Evolutionary conservation across 352 stramenopile genomes (phyloP), one percentile per base, ranked within the genome.

Genomic region (Blastocystis sp.): DNA sequence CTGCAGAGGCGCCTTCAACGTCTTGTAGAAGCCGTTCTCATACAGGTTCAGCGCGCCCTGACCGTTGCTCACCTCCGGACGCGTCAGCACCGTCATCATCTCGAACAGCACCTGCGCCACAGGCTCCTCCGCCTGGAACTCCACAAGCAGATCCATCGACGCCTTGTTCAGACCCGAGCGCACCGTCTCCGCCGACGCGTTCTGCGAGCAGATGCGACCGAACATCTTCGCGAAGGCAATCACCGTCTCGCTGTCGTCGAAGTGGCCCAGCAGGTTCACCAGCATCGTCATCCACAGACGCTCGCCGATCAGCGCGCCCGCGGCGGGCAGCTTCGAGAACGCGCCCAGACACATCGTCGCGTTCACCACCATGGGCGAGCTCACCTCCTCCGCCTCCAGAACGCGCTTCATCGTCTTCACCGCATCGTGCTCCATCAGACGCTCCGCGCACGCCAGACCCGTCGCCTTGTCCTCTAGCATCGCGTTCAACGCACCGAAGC

Each of bases 51-150:
- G 9, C 49, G 49, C 69, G 53, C 69, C 69, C 53, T 65, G 18
- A n/a, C 49, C 38, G 32, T 38, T 46, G 46, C 46, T 63, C 48
- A 57, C 48, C 36, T 81, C 69, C 14, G 46, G 46, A 42, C 40
- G 46, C 0, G 46, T 81, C 46, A 81, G 46, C 32, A 81, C 69
- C 69, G 40, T 44, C 69, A 64, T 46, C 69, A 81, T 27, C 46
- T 48, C 38, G 40, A 65, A 81, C 46, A 81, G 53, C 46, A 63
- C 48, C n/a, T 44, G 63, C n/a, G 18, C 56, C 46, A 81, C 69
- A n/a, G 16, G 21, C 46, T 81, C 69, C 32, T 81, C 69, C 44
- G 69, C 69, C 53, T 81, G 69, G 69, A 81, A 81, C 46, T 81
- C 69, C 16, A 63, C 69, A 16, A 81, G 69, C 27, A 63, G 46